Evolutionary conservation across 2,329 filamentous ascomycete species (phyloP).

Genomic region (Neonectria punicea): DNA sequence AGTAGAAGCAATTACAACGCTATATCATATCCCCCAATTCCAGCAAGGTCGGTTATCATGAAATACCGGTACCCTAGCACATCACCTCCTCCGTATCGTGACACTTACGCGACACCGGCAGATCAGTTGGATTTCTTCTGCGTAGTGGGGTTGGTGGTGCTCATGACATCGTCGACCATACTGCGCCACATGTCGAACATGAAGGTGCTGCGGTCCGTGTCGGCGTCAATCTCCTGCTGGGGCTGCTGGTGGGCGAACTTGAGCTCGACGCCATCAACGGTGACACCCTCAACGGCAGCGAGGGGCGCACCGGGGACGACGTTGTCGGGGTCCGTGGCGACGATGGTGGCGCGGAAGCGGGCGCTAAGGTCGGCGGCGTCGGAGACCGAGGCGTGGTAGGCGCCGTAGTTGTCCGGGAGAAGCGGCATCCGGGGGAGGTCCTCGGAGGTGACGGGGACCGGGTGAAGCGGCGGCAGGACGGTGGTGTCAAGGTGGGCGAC

Average conservation of each 20-base stretch:
- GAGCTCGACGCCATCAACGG: constrained; percentile 65
- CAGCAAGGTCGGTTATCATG: constrained; percentile 15
- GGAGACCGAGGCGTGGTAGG: constrained; percentile 55
- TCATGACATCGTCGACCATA: constrained; percentile 61
- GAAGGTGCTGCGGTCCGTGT: constrained; percentile 55
- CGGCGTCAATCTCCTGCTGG: constrained; percentile 22
- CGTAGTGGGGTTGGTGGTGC: constrained; percentile 10
- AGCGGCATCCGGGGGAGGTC: constrained; percentile 65
- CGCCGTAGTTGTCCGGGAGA: constrained; percentile 67
- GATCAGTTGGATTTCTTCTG: constrained; percentile 14
- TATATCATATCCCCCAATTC: constrained; percentile 25
- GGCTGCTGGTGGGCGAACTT: constrained; percentile 59
- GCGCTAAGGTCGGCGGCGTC: constrained; percentile 50
- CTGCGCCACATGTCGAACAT: constrained; percentile 66
- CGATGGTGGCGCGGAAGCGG: constrained; percentile 58
- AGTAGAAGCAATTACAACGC: constrained; percentile 37
- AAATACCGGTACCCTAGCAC: constrained; percentile 6
- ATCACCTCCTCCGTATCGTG: constrained; percentile 16
- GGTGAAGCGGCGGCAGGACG: constrained; percentile 60
- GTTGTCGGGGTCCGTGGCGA: constrained; percentile 66
- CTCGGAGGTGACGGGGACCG: constrained; percentile 45
- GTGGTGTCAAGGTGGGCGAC: constrained; percentile 61
- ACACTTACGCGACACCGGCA: background rate
- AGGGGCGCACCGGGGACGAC: constrained; percentile 63
- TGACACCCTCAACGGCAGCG: constrained; percentile 68